Base-by-base conservation (phyloP, 306 rosid genomes). In the Canavalia ensiformis region DNA sequence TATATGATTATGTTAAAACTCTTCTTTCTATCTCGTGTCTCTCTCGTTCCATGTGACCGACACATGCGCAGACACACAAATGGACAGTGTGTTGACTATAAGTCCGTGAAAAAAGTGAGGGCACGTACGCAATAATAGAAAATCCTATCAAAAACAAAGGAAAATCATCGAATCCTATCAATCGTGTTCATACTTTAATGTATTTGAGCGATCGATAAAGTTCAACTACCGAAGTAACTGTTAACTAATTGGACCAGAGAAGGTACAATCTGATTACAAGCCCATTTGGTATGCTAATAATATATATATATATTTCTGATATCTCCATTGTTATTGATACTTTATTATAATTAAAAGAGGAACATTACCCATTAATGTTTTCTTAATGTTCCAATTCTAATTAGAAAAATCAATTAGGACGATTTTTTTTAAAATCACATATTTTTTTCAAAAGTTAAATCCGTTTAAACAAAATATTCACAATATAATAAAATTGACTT, bases 141-240 rank as follows among this genome's bases (percentile, higher is more conserved):
- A 82, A 63, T 57, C 47, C 11, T 13, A 52, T 9, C n/a, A 29
- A 33, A 63, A 44, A 64, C 60, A 13, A 60, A 74, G 55, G 8
- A 55, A 80, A 80, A 76, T 31, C 52, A 35, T 75, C 70, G 8
- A 80, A 80, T 67, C 80, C 88, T 51, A 77, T 77, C 77, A 68
- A 78, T 72, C 39, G 39, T 80, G 35, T 52, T 59, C 63, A 50
- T 55, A 56, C 6, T 54, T 56, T 56, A 64, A 29, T 50, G 31
- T 56, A 57, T 44, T 65, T 85, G 83, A 76, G 51, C 54, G 44
- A 73, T 76, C 68, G 6, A 60, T 59, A 49, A 74, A 45, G 59
- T 56, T 74, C 86, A 84, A 84, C 93, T 0, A 84, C 86, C 93
- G 0, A 25, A 44, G 28, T 86, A 90, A 79, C 88, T 76, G 84